A percentile compares a stretch with the other conserved stretches of the same genome.
These are phyloP conservation scores for Suillus plorans DNA, from an alignment of 768 basidiomycete genomes.

Conservation along the genomic window DNA sequence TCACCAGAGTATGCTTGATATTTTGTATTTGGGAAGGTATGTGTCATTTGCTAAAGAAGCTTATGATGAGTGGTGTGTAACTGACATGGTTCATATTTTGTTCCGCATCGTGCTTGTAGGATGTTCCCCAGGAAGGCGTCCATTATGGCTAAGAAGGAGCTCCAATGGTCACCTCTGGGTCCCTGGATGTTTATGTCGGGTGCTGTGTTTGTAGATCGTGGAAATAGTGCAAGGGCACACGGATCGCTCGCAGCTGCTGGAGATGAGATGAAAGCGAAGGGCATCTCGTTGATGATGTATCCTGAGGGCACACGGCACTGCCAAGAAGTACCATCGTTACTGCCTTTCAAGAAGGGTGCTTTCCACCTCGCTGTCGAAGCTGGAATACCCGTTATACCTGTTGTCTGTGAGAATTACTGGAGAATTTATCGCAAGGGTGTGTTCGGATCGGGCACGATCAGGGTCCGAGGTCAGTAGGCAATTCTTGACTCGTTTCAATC, in stretches of 20 bases:
- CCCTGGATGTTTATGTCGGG: constrained; percentile 90
- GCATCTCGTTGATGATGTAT: constrained; percentile 89
- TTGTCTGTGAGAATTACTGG: constrained; percentile 95
- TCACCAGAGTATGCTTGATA: constrained; percentile 92
- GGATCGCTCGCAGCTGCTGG: constrained; percentile 76
- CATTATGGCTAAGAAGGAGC: constrained; percentile 92
- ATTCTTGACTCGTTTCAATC: not conserved
- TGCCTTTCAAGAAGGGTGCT: constrained; percentile 96
- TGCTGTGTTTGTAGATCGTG: constrained; percentile 88
- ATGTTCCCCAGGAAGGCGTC: constrained; percentile 79
- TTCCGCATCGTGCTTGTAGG: constrained; percentile 35
- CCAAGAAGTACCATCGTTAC: constrained; percentile 60
- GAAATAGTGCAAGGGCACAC: constrained; percentile 73
- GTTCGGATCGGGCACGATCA: constrained; percentile 75
- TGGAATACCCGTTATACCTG: constrained; percentile 86
- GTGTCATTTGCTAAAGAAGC: constrained; percentile 23
- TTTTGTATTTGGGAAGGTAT: constrained; percentile 79
- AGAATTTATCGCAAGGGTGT: constrained; percentile 74
- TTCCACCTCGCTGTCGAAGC: constrained; percentile 95
- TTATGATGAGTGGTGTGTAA: not conserved
- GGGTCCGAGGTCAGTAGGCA: constrained; percentile 60
- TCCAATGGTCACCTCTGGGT: constrained; percentile 85
- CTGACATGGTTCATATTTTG: constrained; percentile 8
- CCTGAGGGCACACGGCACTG: constrained; percentile 93
- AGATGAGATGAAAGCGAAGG: constrained; percentile 66